Evolutionary conservation across 805 yeast genomes (phyloP), one percentile per base, ranked within the genome.

Genomic region (Metschnikowia hibisci): DNA sequence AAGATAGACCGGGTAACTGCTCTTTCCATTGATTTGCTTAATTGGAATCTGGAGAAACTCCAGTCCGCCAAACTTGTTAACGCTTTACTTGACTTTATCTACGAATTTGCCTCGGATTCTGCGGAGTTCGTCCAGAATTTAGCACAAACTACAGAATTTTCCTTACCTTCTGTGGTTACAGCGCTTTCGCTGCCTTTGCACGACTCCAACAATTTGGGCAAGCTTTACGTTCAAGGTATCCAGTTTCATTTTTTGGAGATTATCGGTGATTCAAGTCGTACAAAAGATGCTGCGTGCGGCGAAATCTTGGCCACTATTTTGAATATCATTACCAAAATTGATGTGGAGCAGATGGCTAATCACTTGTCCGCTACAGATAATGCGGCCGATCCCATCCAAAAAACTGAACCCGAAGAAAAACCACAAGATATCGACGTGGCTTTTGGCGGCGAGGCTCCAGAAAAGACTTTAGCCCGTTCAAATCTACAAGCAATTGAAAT

Each of bases 401-500:
- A 58, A 22, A 27, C 47, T 1, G 23, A 28, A 9, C 44, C 47
- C 10, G 49, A 51, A 5, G 51, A 50, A 8, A 41, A 56, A 29
- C 47, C 51, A 0, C 43, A 50, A 46, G 61, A 57, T 38, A 55
- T 63, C 8, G 57, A 61, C 34, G 62, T 53, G 14, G 49, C 54
- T 10, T 47, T 53, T 26, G 56, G 56, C 11, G 52, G 52, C 20
- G 51, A 47, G 32, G 60, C 73, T 3, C 69, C 67, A 22, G 68
- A 65, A 34, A 71, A 76, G 43, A 56, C 63, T 6, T 57, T 56
- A 11, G 78, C 85, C 3, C 74, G 76, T 49, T 63, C 73, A 34
- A 73, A 76, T 39, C 62, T 84, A 38, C 82, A 82, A 50, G 73
- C 85, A 4, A 66, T 85, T 16, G 95, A 87, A 53, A 72, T 83